A percentile compares a stretch with the other conserved stretches of the same genome.
These are phyloP conservation scores for Schizophyllum amplum DNA, from an alignment of 1,284 basidiomycete genomes.

Conservation along the genomic window DNA sequence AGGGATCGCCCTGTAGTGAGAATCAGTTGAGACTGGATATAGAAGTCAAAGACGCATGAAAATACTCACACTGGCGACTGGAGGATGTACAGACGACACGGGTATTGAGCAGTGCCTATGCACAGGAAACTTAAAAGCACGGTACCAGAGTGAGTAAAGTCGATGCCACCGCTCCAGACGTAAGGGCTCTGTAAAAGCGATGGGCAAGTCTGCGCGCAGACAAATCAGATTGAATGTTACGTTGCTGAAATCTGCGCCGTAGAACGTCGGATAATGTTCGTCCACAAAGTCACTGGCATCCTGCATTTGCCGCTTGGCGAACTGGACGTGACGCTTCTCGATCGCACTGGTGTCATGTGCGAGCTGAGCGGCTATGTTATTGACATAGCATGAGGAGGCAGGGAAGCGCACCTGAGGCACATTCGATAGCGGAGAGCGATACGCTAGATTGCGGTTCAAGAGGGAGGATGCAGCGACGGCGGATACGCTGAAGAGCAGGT, in stretches of 20 bases:
- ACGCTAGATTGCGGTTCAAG: constrained; percentile 39
- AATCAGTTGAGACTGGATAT: constrained; percentile 9
- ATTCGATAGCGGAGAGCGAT: constrained; percentile 38
- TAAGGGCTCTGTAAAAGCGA: constrained; percentile 31
- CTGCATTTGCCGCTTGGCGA: constrained; percentile 30
- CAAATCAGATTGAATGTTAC: constrained; percentile 20
- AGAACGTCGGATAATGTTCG: constrained; percentile 47
- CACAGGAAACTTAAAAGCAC: constrained; percentile 1
- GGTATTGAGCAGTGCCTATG: neutral
- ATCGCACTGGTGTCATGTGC: constrained; percentile 30
- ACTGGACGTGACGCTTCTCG: constrained; percentile 29
- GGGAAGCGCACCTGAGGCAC: constrained; percentile 27
- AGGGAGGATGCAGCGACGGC: constrained; percentile 22
- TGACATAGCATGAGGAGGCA: neutral
- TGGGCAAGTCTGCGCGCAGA: neutral
- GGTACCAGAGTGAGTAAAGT: constrained; percentile 47
- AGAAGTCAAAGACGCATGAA: too few species aligned
- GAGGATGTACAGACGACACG: too few species aligned
- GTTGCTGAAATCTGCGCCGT: constrained; percentile 44
- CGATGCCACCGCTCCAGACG: constrained; percentile 45
- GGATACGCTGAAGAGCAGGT: constrained; percentile 8
- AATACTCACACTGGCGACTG: constrained; percentile 31
- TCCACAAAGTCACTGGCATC: constrained; percentile 35
- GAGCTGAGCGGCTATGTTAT: constrained; percentile 23
- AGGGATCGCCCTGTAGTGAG: constrained; percentile 43